Percentiles rank a stretch among this genome's conserved stretches.
Conservation (phyloP, 495 filamentous ascomycete genomes). For the Podospora tetraspora region DNA sequence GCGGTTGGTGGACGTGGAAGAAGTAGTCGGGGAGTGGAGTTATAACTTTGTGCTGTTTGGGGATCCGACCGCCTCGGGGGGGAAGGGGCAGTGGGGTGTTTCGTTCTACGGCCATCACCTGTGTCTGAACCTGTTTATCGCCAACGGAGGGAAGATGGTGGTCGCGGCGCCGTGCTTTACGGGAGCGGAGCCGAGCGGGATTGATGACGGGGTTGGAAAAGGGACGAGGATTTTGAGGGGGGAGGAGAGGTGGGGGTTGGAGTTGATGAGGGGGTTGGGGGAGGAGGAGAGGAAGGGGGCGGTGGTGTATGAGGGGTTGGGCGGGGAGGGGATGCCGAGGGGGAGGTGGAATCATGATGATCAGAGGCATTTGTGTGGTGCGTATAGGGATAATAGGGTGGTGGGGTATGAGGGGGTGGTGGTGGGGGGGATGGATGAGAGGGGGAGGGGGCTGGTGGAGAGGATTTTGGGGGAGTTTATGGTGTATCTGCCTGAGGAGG, state of each 20-base stretch:
- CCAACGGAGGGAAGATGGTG: conserved; percentile 47
- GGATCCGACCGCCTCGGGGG: conserved; percentile 48
- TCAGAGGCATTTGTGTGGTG: conserved; percentile 68
- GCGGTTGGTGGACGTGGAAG: conserved; percentile 53
- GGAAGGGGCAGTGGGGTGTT: conserved; percentile 59
- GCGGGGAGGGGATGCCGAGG: conserved; percentile 56
- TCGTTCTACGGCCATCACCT: conserved; percentile 75
- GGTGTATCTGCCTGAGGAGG: conserved; percentile 53
- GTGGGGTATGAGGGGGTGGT: conserved; percentile 66
- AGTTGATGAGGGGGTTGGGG: conserved; percentile 61
- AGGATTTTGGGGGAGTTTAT: conserved; percentile 56
- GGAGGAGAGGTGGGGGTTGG: conserved; percentile 58
- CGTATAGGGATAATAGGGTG: conserved; percentile 68
- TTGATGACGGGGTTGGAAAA: conserved; percentile 56
- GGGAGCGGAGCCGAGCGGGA: conserved; percentile 69
- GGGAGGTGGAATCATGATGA: conserved; percentile 72
- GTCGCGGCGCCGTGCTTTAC: conserved; percentile 67
- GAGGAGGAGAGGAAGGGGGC: conserved; percentile 46
- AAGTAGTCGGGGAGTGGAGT: conserved; percentile 65
- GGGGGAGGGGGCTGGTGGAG: conserved; percentile 50
- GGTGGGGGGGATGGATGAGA: conserved; percentile 39
- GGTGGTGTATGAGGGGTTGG: conserved; percentile 50
- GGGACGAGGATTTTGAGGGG: conserved; percentile 59
- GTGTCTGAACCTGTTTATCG: conserved; percentile 62
- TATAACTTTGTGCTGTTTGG: conserved; percentile 70